These are phyloP conservation scores for Acer saccharum DNA, from an alignment of 345 rosid genomes.

Conservation along the genomic window DNA sequence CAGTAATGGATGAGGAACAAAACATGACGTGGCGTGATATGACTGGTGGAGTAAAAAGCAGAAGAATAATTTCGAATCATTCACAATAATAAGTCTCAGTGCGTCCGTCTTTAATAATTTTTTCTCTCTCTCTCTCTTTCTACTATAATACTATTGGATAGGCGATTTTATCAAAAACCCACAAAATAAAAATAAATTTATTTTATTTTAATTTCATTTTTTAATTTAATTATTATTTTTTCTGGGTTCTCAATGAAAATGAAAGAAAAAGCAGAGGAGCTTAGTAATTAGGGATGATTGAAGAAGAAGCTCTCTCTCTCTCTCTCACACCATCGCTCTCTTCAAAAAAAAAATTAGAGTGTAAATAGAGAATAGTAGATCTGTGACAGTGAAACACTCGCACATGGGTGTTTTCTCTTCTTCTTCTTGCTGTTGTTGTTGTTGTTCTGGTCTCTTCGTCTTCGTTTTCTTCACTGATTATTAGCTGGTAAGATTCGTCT, in stretches of 20 bases:
- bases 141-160: constrained; percentile 34
- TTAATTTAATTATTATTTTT: not conserved
- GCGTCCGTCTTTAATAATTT: constrained; percentile 30
- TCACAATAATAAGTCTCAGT: constrained; percentile 23
- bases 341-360: too few species aligned
- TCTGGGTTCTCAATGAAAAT: not conserved
- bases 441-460: not conserved
- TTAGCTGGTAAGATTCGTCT: constrained; percentile 50
- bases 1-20: not conserved
- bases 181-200: constrained; percentile 1
- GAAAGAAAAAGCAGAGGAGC: constrained; percentile 24
- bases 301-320: constrained; percentile 21
- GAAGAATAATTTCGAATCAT: constrained; percentile 23
- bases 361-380: constrained; percentile 1
- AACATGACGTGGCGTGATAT: constrained; percentile 25
- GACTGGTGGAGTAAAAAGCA: constrained; percentile 29
- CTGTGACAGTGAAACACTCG: not conserved
- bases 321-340: not conserved
- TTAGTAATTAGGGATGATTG: constrained; percentile 17
- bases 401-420: not conserved
- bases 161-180: constrained; percentile 43
- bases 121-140: constrained; percentile 14
- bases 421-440: too few species aligned
- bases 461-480: not conserved
- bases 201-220: not conserved